Conservation (phyloP, 192 early-diverging fungal species). For the Lunasporangiospora selenospora region DNA sequence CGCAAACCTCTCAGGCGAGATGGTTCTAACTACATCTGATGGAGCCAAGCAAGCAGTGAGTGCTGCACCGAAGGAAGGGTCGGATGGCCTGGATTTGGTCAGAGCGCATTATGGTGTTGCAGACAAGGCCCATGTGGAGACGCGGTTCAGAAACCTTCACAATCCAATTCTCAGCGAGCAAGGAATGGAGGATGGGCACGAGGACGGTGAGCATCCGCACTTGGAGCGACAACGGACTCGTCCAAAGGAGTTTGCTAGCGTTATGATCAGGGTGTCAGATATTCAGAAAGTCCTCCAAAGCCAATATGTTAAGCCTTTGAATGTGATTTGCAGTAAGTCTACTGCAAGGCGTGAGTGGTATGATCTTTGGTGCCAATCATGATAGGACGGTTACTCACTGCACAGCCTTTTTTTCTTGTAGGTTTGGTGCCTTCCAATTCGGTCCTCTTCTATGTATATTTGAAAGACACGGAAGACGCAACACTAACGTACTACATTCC, state of each 20-base stretch:
- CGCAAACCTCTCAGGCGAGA: constrained; percentile 74
- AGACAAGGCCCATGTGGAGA: constrained; percentile 32
- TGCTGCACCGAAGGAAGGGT: constrained; percentile 62
- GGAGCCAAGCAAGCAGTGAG: constrained; percentile 63
- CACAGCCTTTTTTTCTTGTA: not conserved
- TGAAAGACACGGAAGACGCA: constrained; percentile 17
- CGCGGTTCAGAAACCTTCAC: constrained; percentile 19
- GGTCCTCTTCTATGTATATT: constrained; percentile 28
- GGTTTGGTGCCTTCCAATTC: constrained; percentile 22
- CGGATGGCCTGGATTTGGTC: not conserved
- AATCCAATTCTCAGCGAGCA: constrained; percentile 15
- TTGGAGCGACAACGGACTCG: constrained; percentile 37
- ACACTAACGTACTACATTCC: constrained; percentile 32
- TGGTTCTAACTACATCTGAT: constrained; percentile 68
- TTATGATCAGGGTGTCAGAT: constrained; percentile 71
- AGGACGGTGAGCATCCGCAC: constrained; percentile 26
- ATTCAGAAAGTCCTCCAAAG: constrained; percentile 81
- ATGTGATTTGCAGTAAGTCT: constrained; percentile 78
- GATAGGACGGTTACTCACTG: too few relatives aligned
- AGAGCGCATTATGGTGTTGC: constrained; percentile 32
- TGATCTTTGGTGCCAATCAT: not conserved
- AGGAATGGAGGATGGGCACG: constrained; percentile 1
- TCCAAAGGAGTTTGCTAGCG: constrained; percentile 66
- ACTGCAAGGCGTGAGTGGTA: not conserved
- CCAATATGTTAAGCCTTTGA: constrained; percentile 76